Base-by-base conservation (phyloP, 2,329 filamentous ascomycete species). In the Rutstroemia sydowiana region DNA sequence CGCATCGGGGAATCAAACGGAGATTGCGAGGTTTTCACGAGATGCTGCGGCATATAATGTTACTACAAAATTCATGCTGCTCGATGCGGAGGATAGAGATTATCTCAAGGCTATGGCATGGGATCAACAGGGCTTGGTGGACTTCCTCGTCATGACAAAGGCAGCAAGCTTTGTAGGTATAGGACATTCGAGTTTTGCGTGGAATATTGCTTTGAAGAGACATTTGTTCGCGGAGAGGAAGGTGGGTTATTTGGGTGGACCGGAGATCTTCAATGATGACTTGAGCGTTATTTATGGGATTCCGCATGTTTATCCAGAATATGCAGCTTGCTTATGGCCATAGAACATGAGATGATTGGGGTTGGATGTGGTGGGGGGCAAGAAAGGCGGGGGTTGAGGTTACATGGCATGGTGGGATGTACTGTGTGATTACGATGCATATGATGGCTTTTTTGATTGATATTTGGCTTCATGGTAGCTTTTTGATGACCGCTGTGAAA, bases 51-150 rank as follows among this genome's bases (percentile, higher is more conserved):
- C 51, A 6, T 65, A 67, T 11, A 60, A 64, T 34, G 55, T 74
- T 7, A 68, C 61, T n/a, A 66, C 65, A 9, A 75, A 75, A 59
- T 54, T 62, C 14, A 68, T 73, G 26, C 55, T 77, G 1, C 65
- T 77, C 3, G 61, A 65, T 51, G 44, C 58, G 1, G 48, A 40
- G 0, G 71, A 74, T 42, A 53, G 62, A 1, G 50, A 51, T 9
- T 53, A 53, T 11, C 60, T 77, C 10, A 48, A 66, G 4, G 42
- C 34, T 13, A 59, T 77, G 42, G 68, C 62, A 1, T 75, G 68
- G 67, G 72, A 76, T 59, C 74, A 77, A 64, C 70, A 71, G 45
- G 70, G 68, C 0, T 58, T 76, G 18, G 69, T 77, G 2, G 75
- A 78, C 61, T 76, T 72, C 59, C 71, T 76, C 57, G 68, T 78